A percentile compares a stretch with the other conserved stretches of the same genome.
phyloP scores from a whole-genome alignment of 1,284 basidiomycete genomes.

The Pterula multifida region DNA sequence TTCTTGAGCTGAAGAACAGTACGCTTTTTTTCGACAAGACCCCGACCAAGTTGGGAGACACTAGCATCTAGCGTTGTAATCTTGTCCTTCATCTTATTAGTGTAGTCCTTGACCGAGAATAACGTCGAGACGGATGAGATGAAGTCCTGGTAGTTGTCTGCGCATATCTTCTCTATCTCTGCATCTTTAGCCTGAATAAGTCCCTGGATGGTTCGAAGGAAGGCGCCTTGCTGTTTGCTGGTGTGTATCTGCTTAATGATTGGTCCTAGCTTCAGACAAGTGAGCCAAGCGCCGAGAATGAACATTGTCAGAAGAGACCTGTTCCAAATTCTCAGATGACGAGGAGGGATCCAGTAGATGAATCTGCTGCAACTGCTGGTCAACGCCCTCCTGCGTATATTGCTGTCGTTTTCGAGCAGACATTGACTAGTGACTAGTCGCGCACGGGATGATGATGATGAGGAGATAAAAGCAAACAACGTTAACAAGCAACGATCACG shows the following conservation, averaged over 20 bases:
- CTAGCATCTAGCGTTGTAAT: constrained; percentile 60
- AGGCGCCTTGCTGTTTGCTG: constrained; percentile 84
- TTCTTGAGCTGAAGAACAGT: constrained; percentile 82
- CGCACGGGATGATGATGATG: no score
- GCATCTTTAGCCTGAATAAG: constrained; percentile 90
- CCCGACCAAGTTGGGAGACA: constrained; percentile 69
- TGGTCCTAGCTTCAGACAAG: constrained; percentile 46
- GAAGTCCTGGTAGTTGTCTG: constrained; percentile 96
- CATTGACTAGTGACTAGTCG: constrained; percentile 36
- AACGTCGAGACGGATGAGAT: constrained; percentile 92
- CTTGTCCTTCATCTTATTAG: constrained; percentile 69
- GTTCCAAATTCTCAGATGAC: constrained; percentile 85
- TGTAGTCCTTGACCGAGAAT: constrained; percentile 87
- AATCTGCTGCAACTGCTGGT: constrained; percentile 79
- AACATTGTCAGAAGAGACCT: constrained; percentile 17
- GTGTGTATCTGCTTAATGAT: constrained; percentile 90
- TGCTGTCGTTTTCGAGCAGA: constrained; percentile 61
- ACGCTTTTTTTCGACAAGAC: constrained; percentile 86
- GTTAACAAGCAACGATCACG: no score
- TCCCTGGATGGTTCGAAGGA: constrained; percentile 74
- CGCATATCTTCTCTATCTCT: constrained; percentile 94
- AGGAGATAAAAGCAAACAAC: no score
- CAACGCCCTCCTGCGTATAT: constrained; percentile 70
- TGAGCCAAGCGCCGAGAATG: not conserved
- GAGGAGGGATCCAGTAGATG: constrained; percentile 78